Evolutionary conservation across 2,329 filamentous ascomycete genomes (phyloP).

Genomic region (Polychaeton citri): DNA sequence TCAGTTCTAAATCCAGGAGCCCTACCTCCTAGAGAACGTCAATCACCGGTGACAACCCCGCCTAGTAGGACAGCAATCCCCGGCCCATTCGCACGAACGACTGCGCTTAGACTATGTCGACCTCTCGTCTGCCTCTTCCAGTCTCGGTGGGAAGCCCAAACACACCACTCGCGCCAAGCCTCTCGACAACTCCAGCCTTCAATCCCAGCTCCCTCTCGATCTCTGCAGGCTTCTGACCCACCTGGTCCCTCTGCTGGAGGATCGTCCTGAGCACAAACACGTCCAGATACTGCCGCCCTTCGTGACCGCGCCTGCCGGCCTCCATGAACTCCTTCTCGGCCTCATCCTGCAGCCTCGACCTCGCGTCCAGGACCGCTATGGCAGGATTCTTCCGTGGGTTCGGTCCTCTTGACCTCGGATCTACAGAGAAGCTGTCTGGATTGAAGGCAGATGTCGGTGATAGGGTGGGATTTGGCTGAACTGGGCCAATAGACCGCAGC

Average conservation of each 20-base stretch:
- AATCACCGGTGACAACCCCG: too few species aligned
- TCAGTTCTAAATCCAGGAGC: too few species aligned
- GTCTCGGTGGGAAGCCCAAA: conserved; percentile 16
- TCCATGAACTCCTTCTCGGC: conserved; percentile 42
- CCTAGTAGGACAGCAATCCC: too few species aligned
- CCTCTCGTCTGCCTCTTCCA: conserved; percentile 17
- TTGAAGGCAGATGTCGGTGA: conserved; percentile 41
- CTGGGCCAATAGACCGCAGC: conserved; percentile 52
- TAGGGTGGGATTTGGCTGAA: conserved; percentile 43
- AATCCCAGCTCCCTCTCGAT: conserved; percentile 22
- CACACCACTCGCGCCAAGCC: conserved; percentile 18
- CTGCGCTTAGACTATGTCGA: conserved; percentile 20
- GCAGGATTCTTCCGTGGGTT: conserved; percentile 39
- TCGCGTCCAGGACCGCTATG: conserved; percentile 38
- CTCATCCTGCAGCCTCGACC: conserved; percentile 35
- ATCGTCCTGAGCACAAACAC: conserved; percentile 26
- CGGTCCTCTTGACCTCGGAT: conserved; percentile 12
- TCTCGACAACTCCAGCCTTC: conserved; percentile 20
- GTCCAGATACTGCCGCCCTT: conserved; percentile 32
- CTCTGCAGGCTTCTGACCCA: conserved; percentile 12
- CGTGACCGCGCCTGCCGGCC: conserved; percentile 26
- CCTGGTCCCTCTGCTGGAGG: conserved; percentile 18
- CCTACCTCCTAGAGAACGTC: too few species aligned
- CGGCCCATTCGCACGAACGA: too few species aligned
- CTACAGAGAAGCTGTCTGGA: conserved; percentile 6